These are phyloP conservation scores for Microdochium nivale DNA, from an alignment of 2,329 filamentous ascomycete genomes.

Conservation along the genomic window DNA sequence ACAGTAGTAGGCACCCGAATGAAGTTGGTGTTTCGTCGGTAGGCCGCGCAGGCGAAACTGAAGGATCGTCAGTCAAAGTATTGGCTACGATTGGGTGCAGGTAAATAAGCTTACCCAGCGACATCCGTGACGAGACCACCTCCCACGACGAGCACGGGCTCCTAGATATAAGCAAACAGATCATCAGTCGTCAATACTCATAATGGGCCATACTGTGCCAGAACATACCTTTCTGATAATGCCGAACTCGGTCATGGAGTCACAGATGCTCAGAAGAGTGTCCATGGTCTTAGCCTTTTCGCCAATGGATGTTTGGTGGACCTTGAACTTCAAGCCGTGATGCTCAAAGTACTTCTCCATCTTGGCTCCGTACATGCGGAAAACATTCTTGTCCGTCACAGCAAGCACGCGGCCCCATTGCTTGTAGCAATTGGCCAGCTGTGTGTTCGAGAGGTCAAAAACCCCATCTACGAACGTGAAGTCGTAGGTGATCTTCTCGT, in stretches of 20 bases:
- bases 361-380: conserved; percentile 55
- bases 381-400: conserved; percentile 65
- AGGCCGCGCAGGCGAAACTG: conserved; percentile 62
- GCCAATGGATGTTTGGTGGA: conserved; percentile 67
- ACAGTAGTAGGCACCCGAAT: conserved; percentile 68
- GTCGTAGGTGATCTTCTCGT: conserved; percentile 70
- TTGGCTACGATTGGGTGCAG: conserved; percentile 9
- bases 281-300: conserved; percentile 69
- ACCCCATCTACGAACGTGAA: conserved; percentile 65
- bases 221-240: conserved; percentile 49
- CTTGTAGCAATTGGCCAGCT: conserved; percentile 57
- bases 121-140: conserved; percentile 66
- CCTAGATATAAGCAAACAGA: conserved; percentile 23
- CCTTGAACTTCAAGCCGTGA: conserved; percentile 50
- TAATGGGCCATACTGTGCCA: neutral
- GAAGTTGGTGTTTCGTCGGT: conserved; percentile 65
- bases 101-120: conserved; percentile 48
- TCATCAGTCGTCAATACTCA: conserved; percentile 2
- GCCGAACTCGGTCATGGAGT: conserved; percentile 67
- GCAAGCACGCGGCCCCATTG: conserved; percentile 58
- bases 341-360: conserved; percentile 62
- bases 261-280: conserved; percentile 59
- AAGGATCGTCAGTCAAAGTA: conserved; percentile 7
- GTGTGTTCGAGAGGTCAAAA: conserved; percentile 50
- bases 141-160: conserved; percentile 58